Percentiles rank a stretch among this genome's conserved stretches.
These are phyloP conservation scores for Chloranthus sessilifolius DNA, from an alignment of 164 flowering plant genomes.

Conservation along the genomic window DNA sequence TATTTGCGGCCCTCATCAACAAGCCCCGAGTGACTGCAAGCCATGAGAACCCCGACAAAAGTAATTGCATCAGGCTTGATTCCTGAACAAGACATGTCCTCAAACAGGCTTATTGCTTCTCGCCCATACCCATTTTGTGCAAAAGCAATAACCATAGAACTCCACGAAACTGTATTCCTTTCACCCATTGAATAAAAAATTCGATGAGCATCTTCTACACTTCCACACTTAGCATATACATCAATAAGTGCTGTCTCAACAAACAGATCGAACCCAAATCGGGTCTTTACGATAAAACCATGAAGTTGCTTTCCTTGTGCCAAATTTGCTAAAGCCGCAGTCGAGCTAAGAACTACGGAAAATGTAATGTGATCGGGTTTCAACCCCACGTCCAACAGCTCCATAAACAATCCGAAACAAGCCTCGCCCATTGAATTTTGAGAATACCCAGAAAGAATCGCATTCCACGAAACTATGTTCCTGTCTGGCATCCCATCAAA, in stretches of 20 bases:
- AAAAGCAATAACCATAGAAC: constrained; percentile 11
- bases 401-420: constrained; percentile 4
- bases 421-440: constrained; percentile 8
- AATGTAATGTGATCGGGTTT: constrained; percentile 13
- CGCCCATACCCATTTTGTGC: constrained; percentile 9
- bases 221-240: constrained; percentile 11
- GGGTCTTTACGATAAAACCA: constrained; percentile 11
- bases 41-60: constrained; percentile 11
- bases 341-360: constrained; percentile 11
- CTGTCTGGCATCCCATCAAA: constrained; percentile 11
- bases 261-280: constrained; percentile 6
- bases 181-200: constrained; percentile 8
- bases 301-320: constrained; percentile 9
- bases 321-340: constrained; percentile 8
- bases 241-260: constrained; percentile 12
- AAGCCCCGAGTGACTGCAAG: constrained; percentile 15
- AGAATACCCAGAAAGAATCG: constrained; percentile 11
- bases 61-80: constrained; percentile 9
- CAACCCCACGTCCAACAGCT: constrained; percentile 6
- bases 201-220: constrained; percentile 8
- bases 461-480: constrained; percentile 12
- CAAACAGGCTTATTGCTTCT: constrained; percentile 6
- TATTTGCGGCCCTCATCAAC: constrained; percentile 3
- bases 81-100: constrained; percentile 5
- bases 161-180: constrained; percentile 10